Evolutionary conservation across 2,329 filamentous ascomycete genomes (phyloP).

Genomic region (Paraphoma sp.): DNA sequence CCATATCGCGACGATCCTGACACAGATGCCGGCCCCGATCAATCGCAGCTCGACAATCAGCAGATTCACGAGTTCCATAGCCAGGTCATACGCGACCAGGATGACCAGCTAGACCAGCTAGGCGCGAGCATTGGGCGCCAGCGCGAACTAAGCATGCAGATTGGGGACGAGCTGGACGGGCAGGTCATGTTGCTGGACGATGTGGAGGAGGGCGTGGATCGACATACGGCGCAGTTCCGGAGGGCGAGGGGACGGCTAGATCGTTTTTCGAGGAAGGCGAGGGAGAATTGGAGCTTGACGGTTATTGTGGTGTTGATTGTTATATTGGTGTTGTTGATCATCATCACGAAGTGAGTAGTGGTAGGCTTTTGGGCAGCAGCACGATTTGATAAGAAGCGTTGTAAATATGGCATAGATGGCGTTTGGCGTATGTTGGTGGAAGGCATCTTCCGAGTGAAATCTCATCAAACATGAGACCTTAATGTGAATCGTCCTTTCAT

Average conservation of each 20-base stretch:
- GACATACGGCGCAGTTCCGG: conserved; percentile 78
- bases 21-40: conserved; percentile 54
- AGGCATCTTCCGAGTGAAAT: background rate
- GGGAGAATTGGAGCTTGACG: conserved; percentile 87
- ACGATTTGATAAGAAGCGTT: background rate
- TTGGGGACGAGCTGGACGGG: conserved; percentile 92
- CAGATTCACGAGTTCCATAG: conserved; percentile 88
- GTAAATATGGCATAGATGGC: conserved; percentile 6
- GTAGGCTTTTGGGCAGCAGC: background rate
- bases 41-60: conserved; percentile 72
- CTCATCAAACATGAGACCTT: background rate
- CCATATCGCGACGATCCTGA: conserved; percentile 75
- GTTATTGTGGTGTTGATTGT: conserved; percentile 81
- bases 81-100: conserved; percentile 84
- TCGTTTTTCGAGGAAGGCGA: conserved; percentile 73
- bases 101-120: conserved; percentile 87
- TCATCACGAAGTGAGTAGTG: conserved; percentile 57
- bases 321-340: conserved; percentile 80
- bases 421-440: conserved; percentile 2
- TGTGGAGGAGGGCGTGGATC: conserved; percentile 80
- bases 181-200: conserved; percentile 91
- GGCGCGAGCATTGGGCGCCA: conserved; percentile 88
- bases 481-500: too few species aligned
- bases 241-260: conserved; percentile 76
- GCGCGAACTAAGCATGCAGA: conserved; percentile 91